Percentiles rank a stretch among this genome's conserved stretches.
Evolutionary conservation across 352 stramenopile genomes (phyloP).

Genomic region (Pythium vanterpoolii): DNA sequence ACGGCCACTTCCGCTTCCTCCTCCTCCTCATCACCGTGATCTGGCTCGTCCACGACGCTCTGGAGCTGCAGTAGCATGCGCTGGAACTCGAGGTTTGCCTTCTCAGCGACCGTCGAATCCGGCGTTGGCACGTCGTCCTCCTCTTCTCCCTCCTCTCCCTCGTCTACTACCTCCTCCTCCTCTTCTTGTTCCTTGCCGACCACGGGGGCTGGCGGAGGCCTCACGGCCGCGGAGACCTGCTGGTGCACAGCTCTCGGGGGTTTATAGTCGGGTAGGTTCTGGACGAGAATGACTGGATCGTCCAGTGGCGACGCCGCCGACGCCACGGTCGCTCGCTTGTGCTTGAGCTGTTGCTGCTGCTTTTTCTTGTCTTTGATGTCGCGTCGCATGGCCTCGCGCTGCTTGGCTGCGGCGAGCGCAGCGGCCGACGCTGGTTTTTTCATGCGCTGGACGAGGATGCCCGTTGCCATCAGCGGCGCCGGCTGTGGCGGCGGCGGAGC

Average conservation of each 20-base stretch:
- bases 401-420: slow-evolving; percentile 12
- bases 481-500: background rate
- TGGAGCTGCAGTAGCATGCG: slow-evolving; percentile 76
- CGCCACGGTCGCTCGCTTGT: background rate
- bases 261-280: slow-evolving; percentile 50
- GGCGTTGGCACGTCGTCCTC: slow-evolving; percentile 19
- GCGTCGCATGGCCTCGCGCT: slow-evolving; percentile 28
- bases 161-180: slow-evolving; percentile 5
- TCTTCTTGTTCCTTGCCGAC: background rate
- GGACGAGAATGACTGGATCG: slow-evolving; percentile 68
- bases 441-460: background rate
- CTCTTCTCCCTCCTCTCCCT: slow-evolving; percentile 12
- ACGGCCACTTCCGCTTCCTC: background rate
- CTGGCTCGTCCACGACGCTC: slow-evolving; percentile 44
- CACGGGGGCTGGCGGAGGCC: slow-evolving; percentile 26
- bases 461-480: background rate
- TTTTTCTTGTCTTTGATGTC: slow-evolving; percentile 46
- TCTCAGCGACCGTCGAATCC: slow-evolving; percentile 17
- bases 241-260: background rate
- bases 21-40: slow-evolving; percentile 25
- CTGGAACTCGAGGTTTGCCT: slow-evolving; percentile 62
- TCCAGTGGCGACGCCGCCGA: slow-evolving; percentile 32
- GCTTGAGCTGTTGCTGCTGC: slow-evolving; percentile 22
- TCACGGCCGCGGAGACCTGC: background rate
- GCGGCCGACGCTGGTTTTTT: slow-evolving; percentile 13